phyloP scores from a whole-genome alignment of 768 basidiomycete genomes.

The Lyophyllum shimeji region DNA sequence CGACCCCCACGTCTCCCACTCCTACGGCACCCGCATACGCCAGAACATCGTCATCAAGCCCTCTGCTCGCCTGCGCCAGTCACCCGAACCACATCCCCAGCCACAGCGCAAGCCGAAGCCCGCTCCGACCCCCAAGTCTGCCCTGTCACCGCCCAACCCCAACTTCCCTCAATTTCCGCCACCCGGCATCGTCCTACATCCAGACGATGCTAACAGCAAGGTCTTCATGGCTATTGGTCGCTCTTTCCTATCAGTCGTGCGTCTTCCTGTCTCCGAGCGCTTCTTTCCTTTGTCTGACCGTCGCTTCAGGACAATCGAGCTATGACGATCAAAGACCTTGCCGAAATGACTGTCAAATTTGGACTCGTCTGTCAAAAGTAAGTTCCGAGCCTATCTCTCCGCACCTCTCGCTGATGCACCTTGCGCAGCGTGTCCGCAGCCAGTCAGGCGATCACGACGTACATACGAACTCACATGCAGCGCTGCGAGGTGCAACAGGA shows the following conservation, averaged over 20 bases:
- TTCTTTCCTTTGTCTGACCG: constrained; percentile 15
- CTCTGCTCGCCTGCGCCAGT: constrained; percentile 48
- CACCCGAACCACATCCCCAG: constrained; percentile 34
- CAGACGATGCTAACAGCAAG: constrained; percentile 71
- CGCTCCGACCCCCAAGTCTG: constrained; percentile 18
- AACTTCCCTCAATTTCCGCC: constrained; percentile 54
- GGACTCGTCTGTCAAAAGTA: constrained; percentile 80
- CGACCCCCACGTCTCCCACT: constrained; percentile 26
- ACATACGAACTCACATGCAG: constrained; percentile 69
- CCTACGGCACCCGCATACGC: constrained; percentile 56
- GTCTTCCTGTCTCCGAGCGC: constrained; percentile 28
- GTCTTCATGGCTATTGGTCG: constrained; percentile 74
- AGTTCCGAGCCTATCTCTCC: constrained; percentile 11
- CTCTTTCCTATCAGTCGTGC: constrained; percentile 70
- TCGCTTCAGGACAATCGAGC: constrained; percentile 67
- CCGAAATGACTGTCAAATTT: constrained; percentile 62
- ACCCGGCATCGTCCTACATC: constrained; percentile 63
- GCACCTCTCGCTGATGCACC: constrained; percentile 2
- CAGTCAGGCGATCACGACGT: constrained; percentile 81
- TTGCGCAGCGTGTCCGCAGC: constrained; percentile 67
- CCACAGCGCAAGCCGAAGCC: constrained; percentile 19
- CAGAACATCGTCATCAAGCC: constrained; percentile 54
- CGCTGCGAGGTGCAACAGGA: constrained; percentile 73
- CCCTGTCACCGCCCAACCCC: constrained; percentile 13
- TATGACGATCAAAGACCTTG: constrained; percentile 85